phyloP scores from a whole-genome alignment of 306 rosid species.

The Abrus precatorius region DNA sequence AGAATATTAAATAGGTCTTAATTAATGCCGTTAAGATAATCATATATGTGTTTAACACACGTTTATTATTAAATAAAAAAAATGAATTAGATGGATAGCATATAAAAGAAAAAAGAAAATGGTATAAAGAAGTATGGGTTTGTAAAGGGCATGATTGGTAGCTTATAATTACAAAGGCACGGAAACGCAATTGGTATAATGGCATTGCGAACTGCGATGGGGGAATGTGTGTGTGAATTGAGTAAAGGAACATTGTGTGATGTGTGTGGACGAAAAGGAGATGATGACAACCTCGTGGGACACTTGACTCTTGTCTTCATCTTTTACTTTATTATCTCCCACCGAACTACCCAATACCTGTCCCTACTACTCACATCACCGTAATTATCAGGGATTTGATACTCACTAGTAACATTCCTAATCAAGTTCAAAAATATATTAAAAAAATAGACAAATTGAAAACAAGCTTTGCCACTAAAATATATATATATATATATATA shows the following conservation, averaged over 20 bases:
- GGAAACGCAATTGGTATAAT: slow-evolving; percentile 22
- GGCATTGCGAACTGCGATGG: slow-evolving; percentile 18
- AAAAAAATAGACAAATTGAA: no score
- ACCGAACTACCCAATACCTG: neutral
- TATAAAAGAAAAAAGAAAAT: no score
- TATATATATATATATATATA: no score
- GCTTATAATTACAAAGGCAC: neutral
- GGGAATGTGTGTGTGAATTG: neutral
- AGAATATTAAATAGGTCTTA: neutral
- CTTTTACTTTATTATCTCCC: neutral
- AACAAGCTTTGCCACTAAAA: no score
- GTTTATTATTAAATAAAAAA: neutral
- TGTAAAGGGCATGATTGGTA: neutral
- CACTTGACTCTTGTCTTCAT: neutral
- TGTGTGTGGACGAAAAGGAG: slow-evolving; percentile 37
- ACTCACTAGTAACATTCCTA: no score
- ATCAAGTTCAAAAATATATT: no score
- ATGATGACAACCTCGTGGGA: slow-evolving; percentile 39
- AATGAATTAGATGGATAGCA: no score
- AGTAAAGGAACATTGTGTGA: neutral
- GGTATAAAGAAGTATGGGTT: neutral
- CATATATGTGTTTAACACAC: neutral
- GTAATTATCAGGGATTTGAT: no score
- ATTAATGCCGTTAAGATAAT: neutral
- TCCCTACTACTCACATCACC: neutral